Percentiles rank a stretch among this genome's conserved stretches.
These are phyloP conservation scores for Diaporthe ilicicola DNA, from an alignment of 2,329 filamentous ascomycete genomes.

Conservation along the genomic window DNA sequence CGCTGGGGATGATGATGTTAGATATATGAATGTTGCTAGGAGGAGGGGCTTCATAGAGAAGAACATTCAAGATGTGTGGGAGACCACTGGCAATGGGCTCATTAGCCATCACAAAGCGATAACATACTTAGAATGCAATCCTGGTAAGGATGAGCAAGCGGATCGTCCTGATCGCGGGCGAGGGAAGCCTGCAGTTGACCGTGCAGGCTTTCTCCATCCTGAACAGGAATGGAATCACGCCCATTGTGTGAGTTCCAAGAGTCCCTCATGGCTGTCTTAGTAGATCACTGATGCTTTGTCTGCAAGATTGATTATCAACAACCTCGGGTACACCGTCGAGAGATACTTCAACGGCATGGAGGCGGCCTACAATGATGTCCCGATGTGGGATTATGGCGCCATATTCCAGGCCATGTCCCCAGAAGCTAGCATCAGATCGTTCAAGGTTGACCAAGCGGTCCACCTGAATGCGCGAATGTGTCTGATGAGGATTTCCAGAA, in stretches of 20 bases:
- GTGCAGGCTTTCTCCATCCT: constrained; percentile 34
- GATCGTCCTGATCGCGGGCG: constrained; percentile 37
- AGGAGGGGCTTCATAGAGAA: too few relatives aligned
- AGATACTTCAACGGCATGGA: constrained; percentile 34
- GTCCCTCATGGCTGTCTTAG: neutral
- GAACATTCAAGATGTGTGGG: too few relatives aligned
- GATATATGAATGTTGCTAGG: neutral
- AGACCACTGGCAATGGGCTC: too few relatives aligned
- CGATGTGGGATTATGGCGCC: constrained; percentile 33
- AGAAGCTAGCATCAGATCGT: neutral
- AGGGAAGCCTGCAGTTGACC: constrained; percentile 38
- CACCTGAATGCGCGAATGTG: neutral
- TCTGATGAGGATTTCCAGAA: neutral
- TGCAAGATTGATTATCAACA: constrained; percentile 30
- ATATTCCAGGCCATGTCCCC: neutral
- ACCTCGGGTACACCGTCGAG: constrained; percentile 36
- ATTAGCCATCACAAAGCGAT: too few relatives aligned
- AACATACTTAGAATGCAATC: too few relatives aligned
- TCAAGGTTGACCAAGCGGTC: neutral
- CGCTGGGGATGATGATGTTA: constrained; percentile 11
- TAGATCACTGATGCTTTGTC: neutral
- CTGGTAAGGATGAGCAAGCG: too few relatives aligned
- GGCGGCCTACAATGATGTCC: constrained; percentile 33
- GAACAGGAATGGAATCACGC: constrained; percentile 29
- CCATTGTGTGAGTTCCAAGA: constrained; percentile 30